phyloP scores from a whole-genome alignment of 768 basidiomycete genomes.

The Russula foetens region DNA sequence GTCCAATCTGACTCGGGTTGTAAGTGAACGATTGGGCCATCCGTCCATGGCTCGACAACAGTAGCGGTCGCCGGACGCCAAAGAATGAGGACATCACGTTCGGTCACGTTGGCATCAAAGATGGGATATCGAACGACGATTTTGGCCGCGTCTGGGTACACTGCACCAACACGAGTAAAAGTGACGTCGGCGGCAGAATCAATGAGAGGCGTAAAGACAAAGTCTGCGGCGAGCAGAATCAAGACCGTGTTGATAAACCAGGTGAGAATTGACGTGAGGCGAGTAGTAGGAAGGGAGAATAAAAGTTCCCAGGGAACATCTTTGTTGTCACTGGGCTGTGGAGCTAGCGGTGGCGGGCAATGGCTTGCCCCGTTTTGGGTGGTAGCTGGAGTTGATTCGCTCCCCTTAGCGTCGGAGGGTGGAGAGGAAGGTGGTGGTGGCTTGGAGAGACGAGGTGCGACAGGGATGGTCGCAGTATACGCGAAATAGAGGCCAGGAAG shows the following conservation, averaged over 20 bases:
- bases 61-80: constrained; percentile 33
- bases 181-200: constrained; percentile 46
- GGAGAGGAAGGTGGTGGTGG: neutral
- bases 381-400: neutral
- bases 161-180: constrained; percentile 65
- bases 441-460: neutral
- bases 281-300: constrained; percentile 29
- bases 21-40: constrained; percentile 44
- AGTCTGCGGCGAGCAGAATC: constrained; percentile 37
- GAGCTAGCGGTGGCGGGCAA: constrained; percentile 26
- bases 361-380: constrained; percentile 22
- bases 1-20: constrained; percentile 48
- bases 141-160: constrained; percentile 56
- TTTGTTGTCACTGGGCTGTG: neutral
- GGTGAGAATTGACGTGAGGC: constrained; percentile 20
- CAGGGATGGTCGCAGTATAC: constrained; percentile 17
- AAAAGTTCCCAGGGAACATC: constrained; percentile 22
- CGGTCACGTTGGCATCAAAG: constrained; percentile 23
- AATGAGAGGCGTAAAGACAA: constrained; percentile 45
- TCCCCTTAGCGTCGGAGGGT: neutral
- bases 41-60: constrained; percentile 38
- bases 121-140: constrained; percentile 54
- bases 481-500: constrained; percentile 7
- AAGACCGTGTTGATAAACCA: constrained; percentile 35
- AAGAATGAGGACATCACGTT: constrained; percentile 31